Percentiles rank a stretch among this genome's conserved stretches.
Conservation (phyloP, 2,329 filamentous ascomycete species). For the Colletotrichum sp. region DNA sequence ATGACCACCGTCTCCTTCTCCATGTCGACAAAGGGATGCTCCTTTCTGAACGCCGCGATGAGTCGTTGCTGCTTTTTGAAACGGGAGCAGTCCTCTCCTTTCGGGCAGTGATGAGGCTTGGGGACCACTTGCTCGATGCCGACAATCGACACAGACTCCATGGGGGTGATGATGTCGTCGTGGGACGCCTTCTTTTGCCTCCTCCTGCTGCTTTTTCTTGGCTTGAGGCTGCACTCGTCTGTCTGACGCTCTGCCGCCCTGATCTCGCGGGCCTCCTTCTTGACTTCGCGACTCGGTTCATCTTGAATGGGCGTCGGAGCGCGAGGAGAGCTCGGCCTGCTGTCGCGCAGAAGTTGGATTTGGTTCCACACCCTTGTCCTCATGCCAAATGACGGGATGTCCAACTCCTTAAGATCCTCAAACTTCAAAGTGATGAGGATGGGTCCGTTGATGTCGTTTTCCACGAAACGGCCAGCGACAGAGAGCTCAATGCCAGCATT, state of each 20-base stretch:
- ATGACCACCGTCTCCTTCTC: slow-evolving; percentile 75
- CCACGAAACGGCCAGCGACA: slow-evolving; percentile 83
- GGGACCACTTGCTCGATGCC: slow-evolving; percentile 90
- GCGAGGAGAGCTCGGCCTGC: slow-evolving; percentile 53
- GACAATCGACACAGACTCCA: slow-evolving; percentile 88
- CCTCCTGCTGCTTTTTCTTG: slow-evolving; percentile 44
- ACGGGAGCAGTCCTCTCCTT: slow-evolving; percentile 85
- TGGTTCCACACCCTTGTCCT: slow-evolving; percentile 81
- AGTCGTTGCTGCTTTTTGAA: slow-evolving; percentile 81
- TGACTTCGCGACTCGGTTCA: slow-evolving; percentile 55
- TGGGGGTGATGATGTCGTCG: slow-evolving; percentile 75
- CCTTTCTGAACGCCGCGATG: slow-evolving; percentile 75
- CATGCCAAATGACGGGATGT: slow-evolving; percentile 82
- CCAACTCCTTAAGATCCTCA: slow-evolving; percentile 83
- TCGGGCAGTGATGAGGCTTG: slow-evolving; percentile 82
- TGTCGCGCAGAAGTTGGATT: slow-evolving; percentile 72
- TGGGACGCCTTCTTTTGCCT: slow-evolving; percentile 44
- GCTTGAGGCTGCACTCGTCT: slow-evolving; percentile 37
- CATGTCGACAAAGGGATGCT: slow-evolving; percentile 71
- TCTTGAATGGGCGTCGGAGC: slow-evolving; percentile 68
- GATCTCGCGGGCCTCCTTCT: slow-evolving; percentile 40
- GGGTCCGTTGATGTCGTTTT: slow-evolving; percentile 89
- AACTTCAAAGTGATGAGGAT: slow-evolving; percentile 92
- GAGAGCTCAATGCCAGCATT: slow-evolving; percentile 78
- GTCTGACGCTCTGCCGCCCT: slow-evolving; percentile 41